These are phyloP conservation scores for Dactylellina haptotyla DNA, from an alignment of 2,329 filamentous ascomycete genomes.

Conservation along the genomic window DNA sequence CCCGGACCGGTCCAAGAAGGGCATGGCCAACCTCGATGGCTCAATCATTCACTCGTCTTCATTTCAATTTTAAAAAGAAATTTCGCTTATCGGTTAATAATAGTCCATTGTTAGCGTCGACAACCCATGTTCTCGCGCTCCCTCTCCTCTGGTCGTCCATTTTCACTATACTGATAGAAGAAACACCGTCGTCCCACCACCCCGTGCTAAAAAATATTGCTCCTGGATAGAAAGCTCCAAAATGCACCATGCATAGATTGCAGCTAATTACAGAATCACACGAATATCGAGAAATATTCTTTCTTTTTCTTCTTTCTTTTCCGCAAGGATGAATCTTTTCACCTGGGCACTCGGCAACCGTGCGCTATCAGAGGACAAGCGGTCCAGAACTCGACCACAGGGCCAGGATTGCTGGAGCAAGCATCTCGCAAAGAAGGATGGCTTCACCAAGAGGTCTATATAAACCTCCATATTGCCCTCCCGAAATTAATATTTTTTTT, in stretches of 20 bases:
- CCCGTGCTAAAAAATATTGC: too few species aligned
- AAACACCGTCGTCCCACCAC: slow-evolving; percentile 22
- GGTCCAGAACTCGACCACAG: slow-evolving; percentile 35
- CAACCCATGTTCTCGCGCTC: too few species aligned
- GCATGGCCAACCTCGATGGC: slow-evolving; percentile 30
- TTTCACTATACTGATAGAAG: slow-evolving; percentile 29
- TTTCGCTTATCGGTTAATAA: slow-evolving; percentile 54
- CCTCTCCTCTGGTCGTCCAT: slow-evolving; percentile 24
- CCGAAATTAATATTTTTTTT: slow-evolving; percentile 1
- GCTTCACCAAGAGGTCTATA: slow-evolving; percentile 38
- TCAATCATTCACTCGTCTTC: neutral
- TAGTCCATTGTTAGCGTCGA: slow-evolving; percentile 25
- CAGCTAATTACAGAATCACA: slow-evolving; percentile 43
- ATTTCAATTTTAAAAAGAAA: slow-evolving; percentile 51
- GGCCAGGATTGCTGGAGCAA: neutral
- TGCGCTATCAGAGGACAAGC: slow-evolving; percentile 17
- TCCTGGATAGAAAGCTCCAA: slow-evolving; percentile 1
- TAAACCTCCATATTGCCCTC: slow-evolving; percentile 37
- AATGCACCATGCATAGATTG: slow-evolving; percentile 11
- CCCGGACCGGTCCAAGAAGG: slow-evolving; percentile 7
- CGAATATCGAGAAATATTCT: neutral
- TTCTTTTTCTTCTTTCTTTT: neutral
- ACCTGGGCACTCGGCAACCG: slow-evolving; percentile 29
- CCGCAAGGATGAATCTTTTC: neutral
- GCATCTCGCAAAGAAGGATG: neutral